phyloP scores from a whole-genome alignment of 2,329 filamentous ascomycete species.

The Aspergillus nomiae region DNA sequence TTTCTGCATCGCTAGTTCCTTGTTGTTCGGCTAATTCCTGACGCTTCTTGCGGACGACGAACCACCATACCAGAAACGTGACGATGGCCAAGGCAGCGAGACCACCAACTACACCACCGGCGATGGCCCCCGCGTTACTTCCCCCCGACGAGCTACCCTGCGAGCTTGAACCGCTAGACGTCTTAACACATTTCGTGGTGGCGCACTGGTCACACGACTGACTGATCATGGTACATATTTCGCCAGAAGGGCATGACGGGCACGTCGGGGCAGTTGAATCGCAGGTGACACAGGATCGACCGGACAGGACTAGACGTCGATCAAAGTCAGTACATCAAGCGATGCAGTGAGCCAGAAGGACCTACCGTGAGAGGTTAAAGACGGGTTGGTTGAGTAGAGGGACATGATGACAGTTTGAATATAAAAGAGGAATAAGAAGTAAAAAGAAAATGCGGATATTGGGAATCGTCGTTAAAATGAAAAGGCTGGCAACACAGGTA shows the following conservation, averaged over 20 bases:
- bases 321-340: constrained; percentile 2
- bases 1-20: constrained; percentile 50
- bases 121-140: constrained; percentile 80
- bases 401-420: constrained; percentile 30
- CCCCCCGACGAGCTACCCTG: constrained; percentile 36
- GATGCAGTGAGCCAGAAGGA: neutral
- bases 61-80: constrained; percentile 83
- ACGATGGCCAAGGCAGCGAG: constrained; percentile 72
- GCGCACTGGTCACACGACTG: constrained; percentile 64
- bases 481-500: constrained; percentile 2
- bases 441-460: constrained; percentile 9
- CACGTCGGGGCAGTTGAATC: constrained; percentile 56
- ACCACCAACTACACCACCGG: constrained; percentile 86
- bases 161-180: constrained; percentile 34
- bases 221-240: constrained; percentile 62
- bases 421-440: constrained; percentile 7
- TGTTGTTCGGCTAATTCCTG: constrained; percentile 59
- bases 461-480: constrained; percentile 4
- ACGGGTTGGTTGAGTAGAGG: constrained; percentile 22
- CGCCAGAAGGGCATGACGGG: constrained; percentile 57
- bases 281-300: constrained; percentile 58
- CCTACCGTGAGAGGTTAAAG: constrained; percentile 26
- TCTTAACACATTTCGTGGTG: constrained; percentile 56
- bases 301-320: constrained; percentile 16
- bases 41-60: constrained; percentile 77